Evolutionary conservation across 2,329 filamentous ascomycete genomes (phyloP), one percentile per base, ranked within the genome.

Genomic region (Xylariaceae sp.): DNA sequence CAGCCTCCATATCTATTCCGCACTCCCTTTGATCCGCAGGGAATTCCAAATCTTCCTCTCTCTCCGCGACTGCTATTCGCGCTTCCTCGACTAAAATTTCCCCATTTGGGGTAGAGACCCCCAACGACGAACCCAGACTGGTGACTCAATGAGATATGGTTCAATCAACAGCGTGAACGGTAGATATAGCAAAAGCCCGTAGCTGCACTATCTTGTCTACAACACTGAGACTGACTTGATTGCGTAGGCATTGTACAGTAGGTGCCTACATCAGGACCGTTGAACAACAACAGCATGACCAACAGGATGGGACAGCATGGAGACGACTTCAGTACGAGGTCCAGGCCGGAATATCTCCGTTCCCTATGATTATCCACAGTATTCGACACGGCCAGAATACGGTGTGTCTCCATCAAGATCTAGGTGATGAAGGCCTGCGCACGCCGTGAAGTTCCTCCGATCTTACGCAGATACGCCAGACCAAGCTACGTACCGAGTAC

Each of bases 21-120:
- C 44, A 48, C 37, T 39, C 19, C 26, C 22, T n/a, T 51, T 21
- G 19, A 30, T 45, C 21, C 49, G 5, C 21, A 36, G 18, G 10
- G 22, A 42, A 59, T 59, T 59, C 57, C 57, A 59, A 59, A 59
- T 59, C 48, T n/a, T 59, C 6, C 26, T 21, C 30, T 18, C 48
- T 30, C 8, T 39, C 42, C n/a, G n/a, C 15, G 41, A 29, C 13
- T n/a, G 2, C 41, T 43, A 34, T 45, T 47, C 16, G 37, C 37
- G 16, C 3, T 43, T 55, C 18, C 48, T 59, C 57, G 57, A 57
- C 44, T 57, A 59, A 59, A 57, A 52, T 57, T 54, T 36, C 57
- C 57, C 21, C 21, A 47, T 59, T n/a, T 36, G 44, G 54, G 54
- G 43, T 34, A 41, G 29, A 44, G 18, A 36, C 8, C 26, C 8